Evolutionary conservation across 2,329 filamentous ascomycete genomes (phyloP).

Genomic region (Macroventuria anomochaeta): DNA sequence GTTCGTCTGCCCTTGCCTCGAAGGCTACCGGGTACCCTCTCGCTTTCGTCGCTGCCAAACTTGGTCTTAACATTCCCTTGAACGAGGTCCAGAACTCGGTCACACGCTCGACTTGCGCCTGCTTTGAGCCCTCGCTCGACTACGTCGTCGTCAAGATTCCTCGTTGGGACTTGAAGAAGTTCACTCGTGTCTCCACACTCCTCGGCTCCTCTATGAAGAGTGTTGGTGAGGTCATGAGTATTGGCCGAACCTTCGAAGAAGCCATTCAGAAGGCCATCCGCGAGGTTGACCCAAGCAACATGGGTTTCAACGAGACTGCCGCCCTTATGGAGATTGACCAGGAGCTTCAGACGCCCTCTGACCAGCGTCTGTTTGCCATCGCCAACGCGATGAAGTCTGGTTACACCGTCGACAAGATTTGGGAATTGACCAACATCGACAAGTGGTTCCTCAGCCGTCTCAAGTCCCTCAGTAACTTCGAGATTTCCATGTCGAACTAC

Average conservation of each 20-base stretch:
- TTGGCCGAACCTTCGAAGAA: conserved; percentile 95
- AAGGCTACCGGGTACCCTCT: conserved; percentile 97
- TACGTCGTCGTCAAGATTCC: conserved; percentile 99
- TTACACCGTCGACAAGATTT: conserved; percentile 95
- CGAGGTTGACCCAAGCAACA: conserved; percentile 91
- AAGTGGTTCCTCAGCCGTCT: conserved; percentile 97
- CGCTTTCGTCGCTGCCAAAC: conserved; percentile 95
- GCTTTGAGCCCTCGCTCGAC: conserved; percentile 97
- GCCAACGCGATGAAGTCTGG: conserved; percentile 96
- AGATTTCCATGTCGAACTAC: conserved; percentile 76
- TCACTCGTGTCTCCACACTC: conserved; percentile 93
- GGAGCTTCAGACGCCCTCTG: conserved; percentile 94
- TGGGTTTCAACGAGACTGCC: conserved; percentile 88
- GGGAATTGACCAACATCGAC: conserved; percentile 97
- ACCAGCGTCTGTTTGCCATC: conserved; percentile 96
- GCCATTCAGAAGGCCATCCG: conserved; percentile 98
- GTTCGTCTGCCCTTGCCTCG: conserved; percentile 93
- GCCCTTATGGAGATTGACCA: conserved; percentile 92
- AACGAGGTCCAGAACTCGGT: conserved; percentile 97
- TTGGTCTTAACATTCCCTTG: conserved; percentile 90
- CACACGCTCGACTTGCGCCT: conserved; percentile 93
- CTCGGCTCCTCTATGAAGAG: conserved; percentile 99
- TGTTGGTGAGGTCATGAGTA: conserved; percentile 98
- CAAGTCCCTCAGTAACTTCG: conserved; percentile 88
- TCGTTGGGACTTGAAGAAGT: conserved; percentile 98